Base-by-base conservation (phyloP, 345 rosid species). In the Geranium rotundifolium region DNA sequence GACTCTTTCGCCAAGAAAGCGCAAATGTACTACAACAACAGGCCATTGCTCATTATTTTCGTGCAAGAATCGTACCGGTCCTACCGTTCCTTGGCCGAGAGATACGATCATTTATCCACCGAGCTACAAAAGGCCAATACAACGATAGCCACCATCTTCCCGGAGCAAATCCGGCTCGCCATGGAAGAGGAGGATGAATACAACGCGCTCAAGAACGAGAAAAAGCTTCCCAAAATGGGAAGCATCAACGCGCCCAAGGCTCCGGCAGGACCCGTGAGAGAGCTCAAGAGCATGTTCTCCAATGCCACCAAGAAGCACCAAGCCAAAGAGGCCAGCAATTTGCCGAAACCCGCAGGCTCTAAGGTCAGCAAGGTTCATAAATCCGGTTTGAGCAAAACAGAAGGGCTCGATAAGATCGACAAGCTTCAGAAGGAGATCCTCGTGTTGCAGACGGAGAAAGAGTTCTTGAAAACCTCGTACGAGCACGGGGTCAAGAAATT, bases 1-100 rank as follows among this genome's bases (percentile, higher is more conserved):
- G 99, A 90, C 55, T 95, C 99, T 3, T 95, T 95, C 63, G 95
- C 95, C 61, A 90, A 75, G 79, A 85, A 95, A 65, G 97, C 99
- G 19, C 96, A 95, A 74, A 95, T 95, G 99, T 95, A 95, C 75
- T 95, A 90, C 77, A 95, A 85, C 70, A 90, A 80, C 79, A 80
- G 96, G 71, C 99, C 99, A 12, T 97, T 90, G 63, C 84, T 95
- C 61, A 88, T 90, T 37, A 67, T 60, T 71, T 95, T 90, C 30
- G 96, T 95, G 0, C 91, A 91, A 72, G 99, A 95, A 72, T 76
- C 95, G 14, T 95, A 70, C 71, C 71, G 90, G 67, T 96, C 99
- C 41, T 90, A 95, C 72, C 72, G 96, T 18, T 87, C 97, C 18
- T 77, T 95, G 2, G 97, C 99, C 8, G 97, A 90, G 29, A 80